phyloP scores from a whole-genome alignment of 2,329 filamentous ascomycete species.

The Fusarium xyrophilum region DNA sequence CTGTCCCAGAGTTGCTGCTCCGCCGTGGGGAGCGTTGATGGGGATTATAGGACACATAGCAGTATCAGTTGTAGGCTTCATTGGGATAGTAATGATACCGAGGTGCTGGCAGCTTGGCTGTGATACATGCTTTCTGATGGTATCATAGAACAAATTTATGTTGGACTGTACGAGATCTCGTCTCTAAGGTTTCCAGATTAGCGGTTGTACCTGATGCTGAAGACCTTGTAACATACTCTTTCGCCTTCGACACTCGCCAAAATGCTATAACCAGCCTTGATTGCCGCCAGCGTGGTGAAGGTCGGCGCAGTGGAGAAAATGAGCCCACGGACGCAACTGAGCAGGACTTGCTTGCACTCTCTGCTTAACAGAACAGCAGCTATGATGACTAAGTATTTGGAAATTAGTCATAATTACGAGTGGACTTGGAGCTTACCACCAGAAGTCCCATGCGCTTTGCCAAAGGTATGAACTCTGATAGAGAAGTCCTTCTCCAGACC shows the following conservation, averaged over 20 bases:
- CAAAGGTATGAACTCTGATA: conserved; percentile 1
- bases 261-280: background rate
- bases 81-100: background rate
- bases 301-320: background rate
- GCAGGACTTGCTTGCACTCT: background rate
- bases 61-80: too few species aligned
- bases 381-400: too few species aligned
- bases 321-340: background rate
- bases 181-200: background rate
- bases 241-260: background rate
- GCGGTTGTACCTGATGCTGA: too few species aligned
- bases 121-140: background rate
- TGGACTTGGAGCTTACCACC: background rate
- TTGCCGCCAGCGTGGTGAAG: background rate
- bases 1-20: background rate
- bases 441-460: conserved; percentile 1
- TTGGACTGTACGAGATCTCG: background rate
- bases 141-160: background rate
- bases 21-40: background rate
- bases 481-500: background rate
- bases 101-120: background rate
- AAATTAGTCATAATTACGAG: too few species aligned
- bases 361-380: background rate
- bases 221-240: background rate
- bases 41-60: too few species aligned